These are phyloP conservation scores for Pneumocystis oryctolagi DNA, from an alignment of 1,139 yeast genomes.

Conservation along the genomic window DNA sequence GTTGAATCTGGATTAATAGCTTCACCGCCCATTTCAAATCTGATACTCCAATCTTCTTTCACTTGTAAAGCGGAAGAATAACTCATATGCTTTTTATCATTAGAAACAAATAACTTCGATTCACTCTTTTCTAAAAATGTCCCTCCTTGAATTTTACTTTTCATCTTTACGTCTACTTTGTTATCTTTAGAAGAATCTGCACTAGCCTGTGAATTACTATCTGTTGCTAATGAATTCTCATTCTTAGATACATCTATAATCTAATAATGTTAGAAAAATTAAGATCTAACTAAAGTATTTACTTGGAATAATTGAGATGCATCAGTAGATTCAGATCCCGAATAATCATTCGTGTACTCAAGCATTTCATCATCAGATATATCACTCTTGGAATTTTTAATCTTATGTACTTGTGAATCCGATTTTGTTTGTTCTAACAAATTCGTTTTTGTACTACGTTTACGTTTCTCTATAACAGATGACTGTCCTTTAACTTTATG, in stretches of 20 bases:
- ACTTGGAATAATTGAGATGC: not conserved
- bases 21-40: slow-evolving; percentile 49
- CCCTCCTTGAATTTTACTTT: not conserved
- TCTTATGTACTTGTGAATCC: not conserved
- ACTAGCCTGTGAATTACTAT: not conserved
- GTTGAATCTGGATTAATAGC: slow-evolving; percentile 56
- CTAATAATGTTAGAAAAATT: not conserved
- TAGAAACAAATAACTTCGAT: not conserved
- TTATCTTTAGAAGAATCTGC: slow-evolving; percentile 2
- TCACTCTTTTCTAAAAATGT: not conserved
- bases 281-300: not conserved
- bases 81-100: slow-evolving; percentile 5
- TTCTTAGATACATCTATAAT: not conserved
- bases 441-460: not conserved
- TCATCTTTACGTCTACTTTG: not conserved
- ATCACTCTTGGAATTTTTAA: not conserved
- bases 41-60: slow-evolving; percentile 33
- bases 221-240: not conserved
- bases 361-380: not conserved
- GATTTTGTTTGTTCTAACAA: not conserved
- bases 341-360: not conserved
- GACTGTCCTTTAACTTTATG: not conserved
- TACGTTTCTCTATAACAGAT: not conserved
- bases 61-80: slow-evolving; percentile 15
- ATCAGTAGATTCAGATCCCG: not conserved